phyloP scores from a whole-genome alignment of 768 basidiomycete species.

The Floccularia luteovirens region DNA sequence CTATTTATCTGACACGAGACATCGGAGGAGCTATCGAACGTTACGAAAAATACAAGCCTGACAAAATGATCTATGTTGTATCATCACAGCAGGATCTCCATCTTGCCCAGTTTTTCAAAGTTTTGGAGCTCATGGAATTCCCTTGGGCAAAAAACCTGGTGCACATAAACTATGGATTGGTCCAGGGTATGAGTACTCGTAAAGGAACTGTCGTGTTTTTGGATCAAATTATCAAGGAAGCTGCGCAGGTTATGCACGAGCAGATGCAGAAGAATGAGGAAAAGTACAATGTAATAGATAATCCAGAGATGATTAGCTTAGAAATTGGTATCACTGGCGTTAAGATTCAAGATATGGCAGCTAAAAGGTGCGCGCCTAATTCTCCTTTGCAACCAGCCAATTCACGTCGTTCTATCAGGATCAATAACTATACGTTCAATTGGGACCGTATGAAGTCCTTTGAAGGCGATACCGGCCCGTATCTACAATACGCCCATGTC shows the following conservation, averaged over 20 bases:
- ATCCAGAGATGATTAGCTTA: constrained; percentile 70
- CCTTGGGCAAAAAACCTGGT: constrained; percentile 78
- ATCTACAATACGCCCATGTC: constrained; percentile 93
- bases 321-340: constrained; percentile 94
- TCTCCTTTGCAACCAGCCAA: constrained; percentile 4
- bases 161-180: constrained; percentile 89
- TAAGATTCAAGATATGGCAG: constrained; percentile 97
- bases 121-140: constrained; percentile 84
- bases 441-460: constrained; percentile 91
- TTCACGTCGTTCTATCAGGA: constrained; percentile 33
- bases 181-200: constrained; percentile 92
- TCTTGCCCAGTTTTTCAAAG: constrained; percentile 88
- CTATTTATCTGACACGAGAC: constrained; percentile 92
- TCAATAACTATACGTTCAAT: constrained; percentile 90
- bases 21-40: constrained; percentile 92
- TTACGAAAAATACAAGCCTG: constrained; percentile 81
- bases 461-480: constrained; percentile 91
- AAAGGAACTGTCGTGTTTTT: constrained; percentile 95
- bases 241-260: constrained; percentile 86
- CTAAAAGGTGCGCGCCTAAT: constrained; percentile 60
- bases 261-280: constrained; percentile 94
- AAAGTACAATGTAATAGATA: constrained; percentile 83
- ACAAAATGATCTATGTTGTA: constrained; percentile 91
- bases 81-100: constrained; percentile 85
- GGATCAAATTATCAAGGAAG: constrained; percentile 87